Base-by-base conservation (phyloP, 305 asterid genomes). In the Solanum aculeatissimum region DNA sequence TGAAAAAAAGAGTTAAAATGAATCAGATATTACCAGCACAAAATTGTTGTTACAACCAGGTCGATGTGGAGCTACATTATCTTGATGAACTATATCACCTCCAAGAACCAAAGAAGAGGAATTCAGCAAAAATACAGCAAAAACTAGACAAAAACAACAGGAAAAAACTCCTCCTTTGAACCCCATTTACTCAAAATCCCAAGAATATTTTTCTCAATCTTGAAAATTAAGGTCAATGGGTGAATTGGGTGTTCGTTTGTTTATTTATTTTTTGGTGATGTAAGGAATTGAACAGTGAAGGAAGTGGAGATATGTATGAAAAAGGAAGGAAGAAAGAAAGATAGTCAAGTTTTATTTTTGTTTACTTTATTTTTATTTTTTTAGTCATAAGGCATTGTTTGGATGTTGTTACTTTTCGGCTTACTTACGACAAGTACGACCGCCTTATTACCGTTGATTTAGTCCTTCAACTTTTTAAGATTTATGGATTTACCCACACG, bases 21-120 rank as follows among this genome's bases (percentile, higher is more conserved):
- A 75, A 68, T 21, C 2, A 83, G 79, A 47, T 63, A 58, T 88
- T 92, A 96, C 99, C 90, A 96, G 91, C 55, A 96, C 99, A 87
- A 95, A 96, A 86, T 94, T 92, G 91, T 96, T 96, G 40, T 91
- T 93, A 84, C 99, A 96, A 9, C 98, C 98, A 80, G 98, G 96
- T 60, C 93, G 91, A 86, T 86, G 93, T 7, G 99, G 99, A 71
- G 99, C 96, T 51, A 88, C 83, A 88, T 96, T 94, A 87, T 96
- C 99, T 58, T 88, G 97, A 89, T 95, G 99, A 86, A 96, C 98
- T 55, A 96, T 96, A 87, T 96, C 99, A 70, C 97, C 97, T 35
- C 93, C 98, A 87, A 85, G 90, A 42, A 92, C 95, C 49, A 47
- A 83, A 49, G 90, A 87, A 71, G 18, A 80, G 57, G 25, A 82